phyloP scores from a whole-genome alignment of 148 eudicot genomes.

The Camellia japonica region DNA sequence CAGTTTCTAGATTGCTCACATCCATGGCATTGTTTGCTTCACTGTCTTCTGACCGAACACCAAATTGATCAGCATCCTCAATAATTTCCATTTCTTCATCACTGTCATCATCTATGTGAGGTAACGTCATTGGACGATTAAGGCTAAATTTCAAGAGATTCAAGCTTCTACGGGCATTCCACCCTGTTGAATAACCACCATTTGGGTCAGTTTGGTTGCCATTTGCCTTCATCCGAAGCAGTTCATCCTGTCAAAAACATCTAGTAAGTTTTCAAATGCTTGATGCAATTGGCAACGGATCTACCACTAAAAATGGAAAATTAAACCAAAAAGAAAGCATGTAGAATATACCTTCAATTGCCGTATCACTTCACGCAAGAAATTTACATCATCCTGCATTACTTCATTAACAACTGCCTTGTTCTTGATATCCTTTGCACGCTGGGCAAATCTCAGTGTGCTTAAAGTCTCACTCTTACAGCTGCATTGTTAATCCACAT shows the following conservation, averaged over 20 bases:
- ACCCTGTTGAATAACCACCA: slow-evolving; percentile 72
- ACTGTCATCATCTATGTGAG: slow-evolving; percentile 71
- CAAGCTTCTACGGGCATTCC: slow-evolving; percentile 93
- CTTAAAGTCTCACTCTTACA: slow-evolving; percentile 92
- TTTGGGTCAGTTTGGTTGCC: slow-evolving; percentile 52
- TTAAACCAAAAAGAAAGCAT: neutral
- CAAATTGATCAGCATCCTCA: slow-evolving; percentile 52
- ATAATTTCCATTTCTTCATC: slow-evolving; percentile 96
- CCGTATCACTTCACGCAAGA: slow-evolving; percentile 75
- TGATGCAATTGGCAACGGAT: slow-evolving; percentile 1
- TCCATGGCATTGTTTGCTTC: slow-evolving; percentile 19
- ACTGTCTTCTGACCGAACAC: slow-evolving; percentile 26
- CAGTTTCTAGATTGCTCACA: slow-evolving; percentile 16
- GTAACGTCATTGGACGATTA: slow-evolving; percentile 58
- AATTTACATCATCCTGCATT: slow-evolving; percentile 85
- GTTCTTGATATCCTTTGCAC: slow-evolving; percentile 95
- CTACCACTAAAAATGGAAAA: neutral
- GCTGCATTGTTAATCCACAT: slow-evolving; percentile 41
- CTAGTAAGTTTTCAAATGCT: neutral
- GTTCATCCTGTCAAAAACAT: slow-evolving; percentile 61
- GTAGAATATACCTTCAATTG: slow-evolving; percentile 63
- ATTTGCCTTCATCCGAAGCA: slow-evolving; percentile 70
- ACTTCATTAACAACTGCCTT: slow-evolving; percentile 93
- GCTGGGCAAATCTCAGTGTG: slow-evolving; percentile 95
- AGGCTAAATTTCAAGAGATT: slow-evolving; percentile 85